Evolutionary conservation across 768 basidiomycete species (phyloP).

Genomic region (Tulasnella sp.): DNA sequence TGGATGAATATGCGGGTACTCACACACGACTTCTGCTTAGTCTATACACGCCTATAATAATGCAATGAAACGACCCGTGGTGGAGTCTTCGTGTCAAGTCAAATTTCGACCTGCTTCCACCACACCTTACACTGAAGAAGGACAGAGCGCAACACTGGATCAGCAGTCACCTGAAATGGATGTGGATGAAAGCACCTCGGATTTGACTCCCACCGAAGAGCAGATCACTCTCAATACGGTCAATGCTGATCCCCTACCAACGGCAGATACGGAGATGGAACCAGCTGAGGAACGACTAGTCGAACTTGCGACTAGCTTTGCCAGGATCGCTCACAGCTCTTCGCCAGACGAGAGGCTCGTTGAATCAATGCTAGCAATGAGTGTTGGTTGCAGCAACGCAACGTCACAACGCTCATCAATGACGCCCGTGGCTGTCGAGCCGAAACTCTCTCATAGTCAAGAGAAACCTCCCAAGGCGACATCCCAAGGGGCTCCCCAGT

Average conservation of each 20-base stretch:
- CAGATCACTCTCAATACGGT: background rate
- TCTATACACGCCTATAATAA: background rate
- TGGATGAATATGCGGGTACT: background rate
- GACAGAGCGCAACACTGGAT: too few relatives aligned
- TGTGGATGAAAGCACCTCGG: background rate
- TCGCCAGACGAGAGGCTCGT: background rate
- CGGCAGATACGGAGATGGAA: background rate
- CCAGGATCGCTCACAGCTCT: background rate
- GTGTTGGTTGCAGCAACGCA: too few relatives aligned
- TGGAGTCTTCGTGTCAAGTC: background rate
- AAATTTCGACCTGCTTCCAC: background rate
- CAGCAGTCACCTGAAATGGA: too few relatives aligned
- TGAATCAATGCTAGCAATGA: background rate
- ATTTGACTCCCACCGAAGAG: background rate
- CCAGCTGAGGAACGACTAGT: too few relatives aligned
- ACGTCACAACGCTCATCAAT: too few relatives aligned
- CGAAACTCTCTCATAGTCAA: too few relatives aligned
- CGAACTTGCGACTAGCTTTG: too few relatives aligned
- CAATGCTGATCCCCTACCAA: background rate
- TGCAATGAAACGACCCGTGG: background rate
- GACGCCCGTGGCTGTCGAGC: too few relatives aligned
- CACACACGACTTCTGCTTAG: background rate
- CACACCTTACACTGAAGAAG: background rate
- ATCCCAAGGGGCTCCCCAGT: too few relatives aligned
- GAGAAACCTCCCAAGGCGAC: too few relatives aligned